phyloP scores from a whole-genome alignment of 1,284 basidiomycete genomes.

The Trichosporon ovoides region DNA sequence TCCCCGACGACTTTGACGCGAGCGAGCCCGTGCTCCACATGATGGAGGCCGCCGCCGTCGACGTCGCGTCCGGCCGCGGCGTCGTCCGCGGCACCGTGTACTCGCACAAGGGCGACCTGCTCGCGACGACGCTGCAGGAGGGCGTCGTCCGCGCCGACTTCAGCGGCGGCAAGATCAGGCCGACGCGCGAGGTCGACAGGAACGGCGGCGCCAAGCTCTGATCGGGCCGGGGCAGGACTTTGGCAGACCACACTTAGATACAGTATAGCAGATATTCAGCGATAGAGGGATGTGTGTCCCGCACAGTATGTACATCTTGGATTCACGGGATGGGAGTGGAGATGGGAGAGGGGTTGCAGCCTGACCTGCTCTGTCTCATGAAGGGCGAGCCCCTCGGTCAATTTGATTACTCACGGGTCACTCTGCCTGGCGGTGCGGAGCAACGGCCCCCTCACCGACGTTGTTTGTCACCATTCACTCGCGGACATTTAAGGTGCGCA shows the following conservation, averaged over 20 bases:
- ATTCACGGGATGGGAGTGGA: no score
- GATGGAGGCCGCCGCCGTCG: conserved; percentile 63
- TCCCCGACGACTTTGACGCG: conserved; percentile 67
- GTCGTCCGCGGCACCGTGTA: conserved; percentile 74
- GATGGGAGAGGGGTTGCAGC: no score
- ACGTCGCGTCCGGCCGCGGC: conserved; percentile 60
- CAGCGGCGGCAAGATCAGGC: conserved; percentile 22
- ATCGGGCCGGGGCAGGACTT: conserved; percentile 6
- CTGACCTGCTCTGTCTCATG: no score
- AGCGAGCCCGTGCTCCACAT: conserved; percentile 76
- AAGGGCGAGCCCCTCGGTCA: no score
- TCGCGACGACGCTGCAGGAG: conserved; percentile 77
- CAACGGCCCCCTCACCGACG: no score
- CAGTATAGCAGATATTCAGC: no score
- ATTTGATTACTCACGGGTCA: no score
- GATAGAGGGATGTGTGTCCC: no score
- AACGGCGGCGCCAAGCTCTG: conserved; percentile 25
- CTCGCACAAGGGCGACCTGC: conserved; percentile 61
- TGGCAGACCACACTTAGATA: background rate
- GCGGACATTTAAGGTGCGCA: background rate
- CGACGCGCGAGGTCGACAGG: conserved; percentile 20
- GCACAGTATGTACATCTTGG: background rate
- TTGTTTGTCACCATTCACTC: no score
- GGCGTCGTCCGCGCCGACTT: conserved; percentile 55
- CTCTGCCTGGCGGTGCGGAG: no score